Evolutionary conservation across 2,329 filamentous ascomycete species (phyloP).

Genomic region (Neofusicoccum umdonicola): DNA sequence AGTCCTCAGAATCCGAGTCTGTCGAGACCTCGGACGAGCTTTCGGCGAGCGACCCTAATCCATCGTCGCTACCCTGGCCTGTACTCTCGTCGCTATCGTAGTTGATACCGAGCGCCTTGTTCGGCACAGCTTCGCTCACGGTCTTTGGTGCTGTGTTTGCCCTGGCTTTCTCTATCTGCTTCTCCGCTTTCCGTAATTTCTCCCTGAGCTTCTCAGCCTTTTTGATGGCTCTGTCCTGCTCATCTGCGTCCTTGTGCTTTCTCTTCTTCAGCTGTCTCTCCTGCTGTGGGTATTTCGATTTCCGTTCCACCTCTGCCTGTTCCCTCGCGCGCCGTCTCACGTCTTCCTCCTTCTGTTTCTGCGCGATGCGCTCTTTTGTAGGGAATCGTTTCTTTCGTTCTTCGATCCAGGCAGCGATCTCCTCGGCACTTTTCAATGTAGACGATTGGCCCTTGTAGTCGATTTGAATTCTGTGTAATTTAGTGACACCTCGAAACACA

Average conservation of each 20-base stretch:
- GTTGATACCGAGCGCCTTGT: constrained; percentile 29
- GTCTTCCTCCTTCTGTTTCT: constrained; percentile 54
- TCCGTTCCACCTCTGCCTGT: constrained; percentile 3
- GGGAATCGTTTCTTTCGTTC: constrained; percentile 80
- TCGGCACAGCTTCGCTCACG: neutral
- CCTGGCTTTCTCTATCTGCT: constrained; percentile 14
- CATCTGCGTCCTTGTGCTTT: neutral
- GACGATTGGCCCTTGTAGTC: constrained; percentile 57
- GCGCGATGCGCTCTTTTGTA: constrained; percentile 67
- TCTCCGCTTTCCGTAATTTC: constrained; percentile 29
- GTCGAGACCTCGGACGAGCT: constrained; percentile 24
- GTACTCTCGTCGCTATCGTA: constrained; percentile 32
- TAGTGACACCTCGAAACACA: constrained; percentile 20
- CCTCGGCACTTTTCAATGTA: constrained; percentile 56
- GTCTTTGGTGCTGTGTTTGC: neutral
- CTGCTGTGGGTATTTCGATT: neutral
- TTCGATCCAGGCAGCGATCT: constrained; percentile 76
- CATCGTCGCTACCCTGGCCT: constrained; percentile 19
- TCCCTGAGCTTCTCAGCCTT: constrained; percentile 35
- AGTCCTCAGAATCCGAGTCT: constrained; percentile 19
- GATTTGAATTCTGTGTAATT: constrained; percentile 35
- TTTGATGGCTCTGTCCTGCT: constrained; percentile 15
- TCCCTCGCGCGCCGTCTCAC: constrained; percentile 23
- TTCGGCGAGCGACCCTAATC: constrained; percentile 33
- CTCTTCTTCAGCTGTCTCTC: constrained; percentile 3